phyloP scores from a whole-genome alignment of 2,329 filamentous ascomycete species.

The Coniochaeta hoffmannii region DNA sequence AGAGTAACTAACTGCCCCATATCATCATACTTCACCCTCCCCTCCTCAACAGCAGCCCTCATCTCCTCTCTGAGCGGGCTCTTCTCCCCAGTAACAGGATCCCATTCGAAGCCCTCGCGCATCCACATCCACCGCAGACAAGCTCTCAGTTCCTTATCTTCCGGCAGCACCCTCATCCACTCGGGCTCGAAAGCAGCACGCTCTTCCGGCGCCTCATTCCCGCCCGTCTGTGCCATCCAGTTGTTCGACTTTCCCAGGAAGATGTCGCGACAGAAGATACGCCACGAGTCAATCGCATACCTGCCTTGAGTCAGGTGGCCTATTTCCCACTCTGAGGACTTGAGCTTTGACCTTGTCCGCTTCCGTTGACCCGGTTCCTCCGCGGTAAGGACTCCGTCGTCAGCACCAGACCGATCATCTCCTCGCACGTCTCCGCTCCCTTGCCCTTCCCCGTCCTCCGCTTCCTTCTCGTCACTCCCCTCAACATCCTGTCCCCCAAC shows the following conservation, averaged over 20 bases:
- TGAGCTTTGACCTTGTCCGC: conserved; percentile 19
- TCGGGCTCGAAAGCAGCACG: conserved; percentile 63
- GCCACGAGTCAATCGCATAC: conserved; percentile 85
- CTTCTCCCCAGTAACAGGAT: conserved; percentile 61
- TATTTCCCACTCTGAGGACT: conserved; percentile 63
- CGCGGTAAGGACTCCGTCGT: neutral
- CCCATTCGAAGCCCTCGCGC: conserved; percentile 76
- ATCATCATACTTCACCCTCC: conserved; percentile 50
- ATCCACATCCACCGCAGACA: conserved; percentile 91
- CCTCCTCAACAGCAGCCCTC: conserved; percentile 47
- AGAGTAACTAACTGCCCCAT: conserved; percentile 37
- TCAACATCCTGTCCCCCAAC: neutral
- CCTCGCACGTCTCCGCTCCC: conserved; percentile 16
- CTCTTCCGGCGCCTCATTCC: conserved; percentile 9
- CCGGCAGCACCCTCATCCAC: conserved; percentile 79
- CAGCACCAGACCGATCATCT: neutral
- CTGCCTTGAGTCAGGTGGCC: conserved; percentile 75
- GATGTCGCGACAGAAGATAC: conserved; percentile 83
- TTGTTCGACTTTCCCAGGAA: conserved; percentile 58
- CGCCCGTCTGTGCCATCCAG: conserved; percentile 58
- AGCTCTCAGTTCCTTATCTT: conserved; percentile 83
- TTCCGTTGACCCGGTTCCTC: too few species aligned
- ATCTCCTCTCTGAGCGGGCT: conserved; percentile 44
- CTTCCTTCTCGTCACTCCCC: conserved; percentile 1
- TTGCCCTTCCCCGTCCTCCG: conserved; percentile 12